These are phyloP conservation scores for Filobasidium uniguttulatum DNA, from an alignment of 1,284 basidiomycete genomes.

Conservation along the genomic window DNA sequence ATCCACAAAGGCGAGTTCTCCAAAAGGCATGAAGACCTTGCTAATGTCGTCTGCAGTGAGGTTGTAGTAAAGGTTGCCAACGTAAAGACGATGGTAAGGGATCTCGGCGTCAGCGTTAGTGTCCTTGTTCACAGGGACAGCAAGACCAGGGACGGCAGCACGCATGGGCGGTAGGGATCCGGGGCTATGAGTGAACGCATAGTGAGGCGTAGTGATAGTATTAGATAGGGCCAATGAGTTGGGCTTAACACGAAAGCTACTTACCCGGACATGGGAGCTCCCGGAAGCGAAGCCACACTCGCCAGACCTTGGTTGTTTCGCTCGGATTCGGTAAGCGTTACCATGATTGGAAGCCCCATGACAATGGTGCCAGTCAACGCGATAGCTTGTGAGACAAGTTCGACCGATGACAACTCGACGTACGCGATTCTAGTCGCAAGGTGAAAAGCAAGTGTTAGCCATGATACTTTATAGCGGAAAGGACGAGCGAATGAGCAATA, in stretches of 20 bases:
- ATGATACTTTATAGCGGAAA: not conserved
- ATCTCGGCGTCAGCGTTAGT: slow-evolving; percentile 36
- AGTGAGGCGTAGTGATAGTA: too few species aligned
- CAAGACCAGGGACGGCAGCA: slow-evolving; percentile 20
- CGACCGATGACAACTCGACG: slow-evolving; percentile 83
- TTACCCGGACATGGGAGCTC: slow-evolving; percentile 38
- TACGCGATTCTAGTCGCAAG: slow-evolving; percentile 60
- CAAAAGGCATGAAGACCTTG: slow-evolving; percentile 97
- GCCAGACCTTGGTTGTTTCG: slow-evolving; percentile 53
- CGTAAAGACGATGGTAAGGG: slow-evolving; percentile 64
- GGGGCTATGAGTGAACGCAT: slow-evolving; percentile 42
- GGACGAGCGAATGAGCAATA: slow-evolving; percentile 7
- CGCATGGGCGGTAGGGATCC: slow-evolving; percentile 17
- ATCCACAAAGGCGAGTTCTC: slow-evolving; percentile 94
- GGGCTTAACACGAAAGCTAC: slow-evolving; percentile 22
- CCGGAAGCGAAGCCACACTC: slow-evolving; percentile 32
- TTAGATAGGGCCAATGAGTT: slow-evolving; percentile 12
- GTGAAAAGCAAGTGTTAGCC: slow-evolving; percentile 1
- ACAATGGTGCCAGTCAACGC: slow-evolving; percentile 81
- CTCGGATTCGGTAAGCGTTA: slow-evolving; percentile 92
- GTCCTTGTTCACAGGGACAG: slow-evolving; percentile 29
- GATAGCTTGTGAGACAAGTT: slow-evolving; percentile 80
- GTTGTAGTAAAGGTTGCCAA: slow-evolving; percentile 91
- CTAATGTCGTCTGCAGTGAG: slow-evolving; percentile 90
- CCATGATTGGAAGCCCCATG: slow-evolving; percentile 93